A percentile compares a stretch with the other conserved stretches of the same genome.
Conservation (phyloP, 2,329 filamentous ascomycete species). For the Paecilomyces variotii region DNA sequence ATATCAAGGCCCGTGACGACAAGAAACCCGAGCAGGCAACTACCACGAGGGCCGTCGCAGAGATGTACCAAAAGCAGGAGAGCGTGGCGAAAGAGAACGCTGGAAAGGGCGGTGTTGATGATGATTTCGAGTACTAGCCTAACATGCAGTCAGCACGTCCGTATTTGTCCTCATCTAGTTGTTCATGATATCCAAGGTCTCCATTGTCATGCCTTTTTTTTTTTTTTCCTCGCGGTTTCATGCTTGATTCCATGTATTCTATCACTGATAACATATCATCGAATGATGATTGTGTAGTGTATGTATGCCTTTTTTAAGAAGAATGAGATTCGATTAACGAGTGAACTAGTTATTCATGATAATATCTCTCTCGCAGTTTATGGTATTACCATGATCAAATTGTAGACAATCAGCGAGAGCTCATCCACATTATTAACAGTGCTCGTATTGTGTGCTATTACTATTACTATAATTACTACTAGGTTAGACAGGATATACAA, state of each 20-base stretch:
- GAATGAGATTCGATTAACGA: neutral
- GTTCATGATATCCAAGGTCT: neutral
- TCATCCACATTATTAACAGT: neutral
- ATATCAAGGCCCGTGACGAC: conserved; percentile 85
- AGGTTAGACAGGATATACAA: neutral
- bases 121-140: conserved; percentile 91
- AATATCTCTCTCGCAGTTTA: no score
- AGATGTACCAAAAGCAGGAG: conserved; percentile 97
- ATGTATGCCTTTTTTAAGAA: neutral
- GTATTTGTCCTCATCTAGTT: neutral
- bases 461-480: no score
- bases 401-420: no score
- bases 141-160: neutral
- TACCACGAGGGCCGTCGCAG: conserved; percentile 73
- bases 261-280: neutral
- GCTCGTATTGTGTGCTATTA: neutral
- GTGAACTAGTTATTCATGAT: no score
- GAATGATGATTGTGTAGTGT: neutral
- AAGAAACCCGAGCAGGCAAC: conserved; percentile 94
- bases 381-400: no score
- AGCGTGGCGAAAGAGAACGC: conserved; percentile 75
- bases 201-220: neutral
- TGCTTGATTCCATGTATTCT: neutral
- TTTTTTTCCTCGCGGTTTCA: neutral
- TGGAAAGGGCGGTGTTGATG: conserved; percentile 83